Conservation (phyloP, 108 stramenopile species). For the Cyclotella baltica region DNA sequence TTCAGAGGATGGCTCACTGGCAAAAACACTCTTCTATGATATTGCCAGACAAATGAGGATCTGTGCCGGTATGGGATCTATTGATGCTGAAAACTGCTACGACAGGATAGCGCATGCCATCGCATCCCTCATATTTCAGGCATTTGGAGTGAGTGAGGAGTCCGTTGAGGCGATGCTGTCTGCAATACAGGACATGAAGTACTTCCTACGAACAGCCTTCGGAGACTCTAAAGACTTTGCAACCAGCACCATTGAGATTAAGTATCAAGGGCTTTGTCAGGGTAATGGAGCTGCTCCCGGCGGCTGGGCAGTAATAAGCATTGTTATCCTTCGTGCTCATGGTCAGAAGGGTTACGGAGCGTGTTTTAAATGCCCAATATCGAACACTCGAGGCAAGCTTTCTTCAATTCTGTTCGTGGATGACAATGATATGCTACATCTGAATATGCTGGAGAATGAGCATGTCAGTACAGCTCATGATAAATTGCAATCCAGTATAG, state of each 20-base stretch:
- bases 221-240: constrained; percentile 26
- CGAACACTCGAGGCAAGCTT: background rate
- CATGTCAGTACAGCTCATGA: background rate
- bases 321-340: constrained; percentile 11
- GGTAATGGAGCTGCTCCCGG: constrained; percentile 8
- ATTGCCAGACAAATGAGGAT: background rate
- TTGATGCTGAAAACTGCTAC: background rate
- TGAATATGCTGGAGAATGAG: constrained; percentile 1
- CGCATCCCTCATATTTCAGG: no score
- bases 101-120: no score
- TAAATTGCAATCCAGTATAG: background rate
- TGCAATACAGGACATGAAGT: constrained; percentile 22
- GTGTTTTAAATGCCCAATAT: constrained; percentile 12
- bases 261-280: constrained; percentile 21
- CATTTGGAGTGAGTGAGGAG: background rate
- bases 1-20: background rate
- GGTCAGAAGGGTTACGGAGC: constrained; percentile 6
- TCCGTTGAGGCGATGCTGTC: no score
- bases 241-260: constrained; percentile 6
- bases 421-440: constrained; percentile 15
- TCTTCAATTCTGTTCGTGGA: constrained; percentile 7
- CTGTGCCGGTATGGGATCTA: background rate
- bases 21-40: background rate
- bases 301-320: constrained; percentile 21
- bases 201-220: constrained; percentile 4